Evolutionary conservation across 257 asterid species (phyloP).

Genomic region (Catharanthus roseus): DNA sequence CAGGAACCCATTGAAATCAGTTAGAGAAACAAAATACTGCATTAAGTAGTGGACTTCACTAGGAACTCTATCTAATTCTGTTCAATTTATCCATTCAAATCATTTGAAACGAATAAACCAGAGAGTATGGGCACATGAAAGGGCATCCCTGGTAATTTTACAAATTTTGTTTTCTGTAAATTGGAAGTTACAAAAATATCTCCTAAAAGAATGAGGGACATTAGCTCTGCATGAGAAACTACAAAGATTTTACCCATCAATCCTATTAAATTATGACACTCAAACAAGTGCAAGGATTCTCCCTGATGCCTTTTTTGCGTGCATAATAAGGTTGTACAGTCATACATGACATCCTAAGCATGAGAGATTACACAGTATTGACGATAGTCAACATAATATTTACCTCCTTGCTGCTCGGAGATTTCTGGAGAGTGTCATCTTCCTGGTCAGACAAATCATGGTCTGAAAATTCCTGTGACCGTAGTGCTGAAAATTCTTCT

Average conservation of each 20-base stretch:
- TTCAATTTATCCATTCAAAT: background rate
- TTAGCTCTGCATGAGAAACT: background rate
- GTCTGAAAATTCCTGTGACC: slow-evolving; percentile 27
- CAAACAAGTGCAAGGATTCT: background rate
- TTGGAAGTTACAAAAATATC: background rate
- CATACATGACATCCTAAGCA: no score
- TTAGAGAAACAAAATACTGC: background rate
- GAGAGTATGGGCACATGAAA: background rate
- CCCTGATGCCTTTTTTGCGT: background rate
- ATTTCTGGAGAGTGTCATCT: slow-evolving; percentile 26
- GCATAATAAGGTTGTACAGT: background rate
- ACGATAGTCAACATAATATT: background rate
- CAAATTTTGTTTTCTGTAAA: background rate
- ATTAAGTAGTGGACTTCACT: background rate
- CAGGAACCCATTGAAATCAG: background rate
- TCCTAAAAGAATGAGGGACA: background rate
- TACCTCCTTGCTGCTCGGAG: slow-evolving; percentile 58
- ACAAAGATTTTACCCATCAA: background rate
- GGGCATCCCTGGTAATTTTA: background rate
- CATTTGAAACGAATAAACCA: background rate
- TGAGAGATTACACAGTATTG: no score
- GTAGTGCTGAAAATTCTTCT: slow-evolving; percentile 41
- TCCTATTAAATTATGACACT: background rate
- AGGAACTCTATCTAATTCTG: background rate
- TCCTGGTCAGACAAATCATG: slow-evolving; percentile 27